Percentiles rank a stretch among this genome's conserved stretches.
These are phyloP conservation scores for Elaeis oleifera DNA, from an alignment of 202 grass and related monocot genomes.

Conservation along the genomic window DNA sequence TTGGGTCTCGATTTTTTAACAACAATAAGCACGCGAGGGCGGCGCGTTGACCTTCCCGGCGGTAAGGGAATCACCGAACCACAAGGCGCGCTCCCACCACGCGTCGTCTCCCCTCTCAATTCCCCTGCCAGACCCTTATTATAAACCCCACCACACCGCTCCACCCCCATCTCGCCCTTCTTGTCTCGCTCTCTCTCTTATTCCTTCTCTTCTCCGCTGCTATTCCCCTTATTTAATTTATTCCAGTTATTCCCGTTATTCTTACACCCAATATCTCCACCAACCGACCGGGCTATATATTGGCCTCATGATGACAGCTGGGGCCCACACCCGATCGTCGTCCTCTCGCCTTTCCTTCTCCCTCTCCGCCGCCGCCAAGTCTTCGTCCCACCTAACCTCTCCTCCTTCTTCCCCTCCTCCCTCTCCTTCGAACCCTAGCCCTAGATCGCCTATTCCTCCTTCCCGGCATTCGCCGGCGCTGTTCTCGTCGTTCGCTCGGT, in stretches of 20 bases:
- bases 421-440: background rate
- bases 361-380: slow-evolving; percentile 19
- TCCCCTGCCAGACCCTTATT: background rate
- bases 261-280: background rate
- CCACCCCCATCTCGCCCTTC: slow-evolving; percentile 30
- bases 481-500: slow-evolving; percentile 41
- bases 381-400: background rate
- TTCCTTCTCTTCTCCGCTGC: background rate
- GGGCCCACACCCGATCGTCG: slow-evolving; percentile 18
- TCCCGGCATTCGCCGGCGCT: slow-evolving; percentile 16
- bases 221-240: slow-evolving; percentile 21
- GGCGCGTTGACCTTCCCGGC: slow-evolving; percentile 7
- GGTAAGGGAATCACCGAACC: background rate
- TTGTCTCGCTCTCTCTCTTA: background rate
- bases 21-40: too few relatives aligned
- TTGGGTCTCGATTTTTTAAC: too few relatives aligned
- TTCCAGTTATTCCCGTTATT: slow-evolving; percentile 9
- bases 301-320: slow-evolving; percentile 15
- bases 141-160: slow-evolving; percentile 30
- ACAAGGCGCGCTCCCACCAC: slow-evolving; percentile 40
- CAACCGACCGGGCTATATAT: background rate
- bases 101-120: slow-evolving; percentile 14
- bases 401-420: background rate
- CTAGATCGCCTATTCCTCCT: background rate
- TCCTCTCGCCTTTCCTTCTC: slow-evolving; percentile 19